phyloP scores from a whole-genome alignment of 768 basidiomycete species.

The Hygrocybe coccinea region DNA sequence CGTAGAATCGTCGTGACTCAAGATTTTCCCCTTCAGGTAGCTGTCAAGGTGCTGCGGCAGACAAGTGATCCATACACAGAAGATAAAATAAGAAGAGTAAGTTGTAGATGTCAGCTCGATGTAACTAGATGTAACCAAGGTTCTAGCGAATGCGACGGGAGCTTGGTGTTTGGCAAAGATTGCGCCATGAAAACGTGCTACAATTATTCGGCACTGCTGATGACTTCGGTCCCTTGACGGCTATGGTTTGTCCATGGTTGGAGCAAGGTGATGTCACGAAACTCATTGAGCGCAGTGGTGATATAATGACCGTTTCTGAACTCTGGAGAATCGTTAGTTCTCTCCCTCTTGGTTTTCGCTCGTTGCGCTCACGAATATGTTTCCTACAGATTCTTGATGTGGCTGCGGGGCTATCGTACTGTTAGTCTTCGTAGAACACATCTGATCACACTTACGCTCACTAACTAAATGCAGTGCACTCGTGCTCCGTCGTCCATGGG shows the following conservation, averaged over 20 bases:
- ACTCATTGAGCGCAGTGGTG: constrained; percentile 16
- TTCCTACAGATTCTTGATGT: constrained; percentile 4
- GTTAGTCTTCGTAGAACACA: neutral
- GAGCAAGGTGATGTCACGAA: constrained; percentile 24
- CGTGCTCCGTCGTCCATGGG: constrained; percentile 26
- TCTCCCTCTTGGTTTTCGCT: neutral
- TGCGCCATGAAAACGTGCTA: constrained; percentile 24
- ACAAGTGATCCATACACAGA: neutral
- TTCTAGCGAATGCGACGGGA: constrained; percentile 27
- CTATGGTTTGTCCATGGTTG: constrained; percentile 34
- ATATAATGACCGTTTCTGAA: constrained; percentile 10
- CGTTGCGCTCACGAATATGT: neutral
- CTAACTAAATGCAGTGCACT: constrained; percentile 12
- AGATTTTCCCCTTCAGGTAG: neutral
- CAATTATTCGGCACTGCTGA: constrained; percentile 24
- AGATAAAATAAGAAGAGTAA: constrained; percentile 6
- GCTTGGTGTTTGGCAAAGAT: constrained; percentile 11
- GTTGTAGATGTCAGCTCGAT: neutral
- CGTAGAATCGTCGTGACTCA: neutral
- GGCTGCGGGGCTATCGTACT: constrained; percentile 6
- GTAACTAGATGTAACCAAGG: too few relatives aligned
- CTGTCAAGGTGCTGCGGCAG: constrained; percentile 9
- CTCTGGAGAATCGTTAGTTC: constrained; percentile 17
- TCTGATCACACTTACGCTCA: neutral
- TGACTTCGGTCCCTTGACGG: constrained; percentile 27